These are phyloP conservation scores for Crithidia acanthocephali DNA, from an alignment of 208 protist species.

Conservation along the genomic window DNA sequence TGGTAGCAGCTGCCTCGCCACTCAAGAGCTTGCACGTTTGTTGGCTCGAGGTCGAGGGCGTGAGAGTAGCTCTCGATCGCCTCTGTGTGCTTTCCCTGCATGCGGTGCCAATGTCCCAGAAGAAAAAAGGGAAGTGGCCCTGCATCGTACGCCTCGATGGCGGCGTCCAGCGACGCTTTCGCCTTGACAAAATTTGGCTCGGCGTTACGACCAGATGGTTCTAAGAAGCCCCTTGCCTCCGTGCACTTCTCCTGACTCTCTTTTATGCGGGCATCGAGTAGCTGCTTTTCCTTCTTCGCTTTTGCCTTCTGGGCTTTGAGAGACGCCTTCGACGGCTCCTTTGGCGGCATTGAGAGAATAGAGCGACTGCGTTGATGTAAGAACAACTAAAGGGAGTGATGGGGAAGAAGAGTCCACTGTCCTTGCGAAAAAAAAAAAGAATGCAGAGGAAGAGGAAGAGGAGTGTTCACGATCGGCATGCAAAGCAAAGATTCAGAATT, in stretches of 20 bases:
- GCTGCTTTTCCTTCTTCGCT: constrained; percentile 75
- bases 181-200: constrained; percentile 85
- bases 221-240: constrained; percentile 72
- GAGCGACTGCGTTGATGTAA: too few relatives aligned
- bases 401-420: too few relatives aligned
- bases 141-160: constrained; percentile 75
- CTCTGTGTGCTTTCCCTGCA: constrained; percentile 59
- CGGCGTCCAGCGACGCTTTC: constrained; percentile 67
- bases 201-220: constrained; percentile 57
- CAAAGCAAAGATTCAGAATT: too few relatives aligned
- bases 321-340: constrained; percentile 24
- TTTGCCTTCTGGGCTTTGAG: constrained; percentile 45
- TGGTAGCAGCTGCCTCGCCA: constrained; percentile 78
- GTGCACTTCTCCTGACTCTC: constrained; percentile 75
- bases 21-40: constrained; percentile 66
- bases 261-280: constrained; percentile 78
- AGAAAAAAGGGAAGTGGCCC: constrained; percentile 68
- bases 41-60: constrained; percentile 75
- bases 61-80: constrained; percentile 83
- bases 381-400: too few relatives aligned
- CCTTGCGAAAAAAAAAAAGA: too few relatives aligned
- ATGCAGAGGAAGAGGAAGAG: too few relatives aligned
- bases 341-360: constrained; percentile 37
- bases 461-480: too few relatives aligned
- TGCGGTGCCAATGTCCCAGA: constrained; percentile 67